phyloP scores from a whole-genome alignment of 345 rosid genomes.

The Rhodamnia argentea region DNA sequence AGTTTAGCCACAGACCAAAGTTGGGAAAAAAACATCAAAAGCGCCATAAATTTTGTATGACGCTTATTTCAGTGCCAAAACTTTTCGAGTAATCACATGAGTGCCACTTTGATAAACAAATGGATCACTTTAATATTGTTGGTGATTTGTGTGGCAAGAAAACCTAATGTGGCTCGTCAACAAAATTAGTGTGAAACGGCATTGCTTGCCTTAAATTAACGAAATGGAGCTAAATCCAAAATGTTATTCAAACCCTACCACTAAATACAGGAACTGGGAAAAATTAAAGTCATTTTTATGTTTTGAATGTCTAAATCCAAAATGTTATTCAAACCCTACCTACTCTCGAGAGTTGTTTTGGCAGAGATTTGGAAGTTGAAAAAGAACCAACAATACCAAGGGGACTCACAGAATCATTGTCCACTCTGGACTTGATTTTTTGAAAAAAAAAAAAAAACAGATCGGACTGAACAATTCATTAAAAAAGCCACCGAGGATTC shows the following conservation, averaged over 20 bases:
- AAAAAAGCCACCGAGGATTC: neutral
- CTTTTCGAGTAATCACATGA: neutral
- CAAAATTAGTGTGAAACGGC: neutral
- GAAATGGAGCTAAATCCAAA: neutral
- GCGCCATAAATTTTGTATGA: neutral
- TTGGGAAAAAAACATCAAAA: neutral
- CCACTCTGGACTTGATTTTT: neutral
- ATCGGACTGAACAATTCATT: neutral
- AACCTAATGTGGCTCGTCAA: neutral
- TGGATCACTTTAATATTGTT: neutral
- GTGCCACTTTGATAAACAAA: neutral
- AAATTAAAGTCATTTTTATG: neutral
- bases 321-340: neutral
- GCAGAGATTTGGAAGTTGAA: neutral
- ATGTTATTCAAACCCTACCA: neutral
- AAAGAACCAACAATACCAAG: neutral
- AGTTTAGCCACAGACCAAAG: neutral
- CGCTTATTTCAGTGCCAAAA: neutral
- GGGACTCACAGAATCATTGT: neutral
- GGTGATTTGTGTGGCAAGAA: neutral
- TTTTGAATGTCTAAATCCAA: neutral
- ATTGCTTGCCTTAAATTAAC: neutral
- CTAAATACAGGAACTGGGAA: neutral
- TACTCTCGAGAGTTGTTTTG: neutral
- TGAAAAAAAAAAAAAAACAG: neutral